Conservation (phyloP, 371 early-diverging fungal genomes). For the Choanephora cucurbitarum region DNA sequence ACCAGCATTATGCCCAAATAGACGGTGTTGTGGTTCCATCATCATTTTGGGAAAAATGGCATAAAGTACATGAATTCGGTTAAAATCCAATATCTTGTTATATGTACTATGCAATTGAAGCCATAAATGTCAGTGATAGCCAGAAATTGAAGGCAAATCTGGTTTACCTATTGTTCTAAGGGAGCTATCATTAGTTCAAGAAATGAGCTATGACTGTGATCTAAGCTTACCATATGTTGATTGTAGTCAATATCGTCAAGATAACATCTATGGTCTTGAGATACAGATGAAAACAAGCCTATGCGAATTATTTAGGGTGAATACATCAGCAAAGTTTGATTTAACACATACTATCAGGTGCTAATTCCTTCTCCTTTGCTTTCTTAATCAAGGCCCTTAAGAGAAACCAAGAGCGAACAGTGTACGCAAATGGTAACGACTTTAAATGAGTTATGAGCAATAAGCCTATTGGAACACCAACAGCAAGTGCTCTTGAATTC, state of each 20-base stretch:
- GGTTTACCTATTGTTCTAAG: constrained; percentile 41
- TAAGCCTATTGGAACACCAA: constrained; percentile 19
- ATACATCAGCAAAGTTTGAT: not conserved
- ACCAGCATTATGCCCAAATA: constrained; percentile 41
- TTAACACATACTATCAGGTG: constrained; percentile 31
- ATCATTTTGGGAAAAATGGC: constrained; percentile 44
- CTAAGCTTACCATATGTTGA: constrained; percentile 53
- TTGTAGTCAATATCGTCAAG: constrained; percentile 52
- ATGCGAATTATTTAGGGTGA: not conserved
- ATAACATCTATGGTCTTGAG: constrained; percentile 37
- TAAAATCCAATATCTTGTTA: constrained; percentile 60
- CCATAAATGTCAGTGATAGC: too few relatives aligned
- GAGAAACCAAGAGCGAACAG: constrained; percentile 40
- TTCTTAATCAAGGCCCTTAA: constrained; percentile 30
- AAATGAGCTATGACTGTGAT: too few relatives aligned
- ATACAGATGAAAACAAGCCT: constrained; percentile 36
- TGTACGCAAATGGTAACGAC: constrained; percentile 41
- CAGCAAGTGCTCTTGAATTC: constrained; percentile 1
- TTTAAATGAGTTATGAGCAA: constrained; percentile 31
- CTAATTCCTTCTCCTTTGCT: constrained; percentile 27
- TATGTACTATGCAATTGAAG: constrained; percentile 40
- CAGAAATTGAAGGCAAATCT: too few relatives aligned
- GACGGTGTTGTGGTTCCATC: constrained; percentile 37
- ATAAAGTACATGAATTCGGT: constrained; percentile 50
- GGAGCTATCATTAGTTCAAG: not conserved